Conservation (phyloP, 1,284 basidiomycete species). For the Calocybe gambosa region DNA sequence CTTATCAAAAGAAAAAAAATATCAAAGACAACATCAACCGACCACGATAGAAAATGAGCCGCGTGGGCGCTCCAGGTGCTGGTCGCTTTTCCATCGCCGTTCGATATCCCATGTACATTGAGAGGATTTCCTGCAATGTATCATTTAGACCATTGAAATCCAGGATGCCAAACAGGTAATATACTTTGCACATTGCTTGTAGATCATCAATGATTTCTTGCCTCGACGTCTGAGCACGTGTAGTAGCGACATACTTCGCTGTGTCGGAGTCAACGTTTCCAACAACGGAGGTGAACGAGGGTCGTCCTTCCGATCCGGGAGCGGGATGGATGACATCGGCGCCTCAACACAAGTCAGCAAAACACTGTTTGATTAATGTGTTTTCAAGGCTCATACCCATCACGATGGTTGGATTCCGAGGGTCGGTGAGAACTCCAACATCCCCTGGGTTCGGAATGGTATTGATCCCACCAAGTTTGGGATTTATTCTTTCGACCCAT, state of each 20-base stretch:
- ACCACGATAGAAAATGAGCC: conserved; percentile 56
- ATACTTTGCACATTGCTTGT: conserved; percentile 40
- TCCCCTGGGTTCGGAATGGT: conserved; percentile 54
- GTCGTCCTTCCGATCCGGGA: conserved; percentile 43
- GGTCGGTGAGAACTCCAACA: conserved; percentile 47
- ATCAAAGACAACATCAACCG: conserved; percentile 2
- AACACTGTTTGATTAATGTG: too few relatives aligned
- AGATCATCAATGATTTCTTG: conserved; percentile 55
- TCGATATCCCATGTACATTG: conserved; percentile 31
- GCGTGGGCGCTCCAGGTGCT: conserved; percentile 29
- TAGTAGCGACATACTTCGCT: conserved; percentile 49
- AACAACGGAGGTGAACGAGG: conserved; percentile 55
- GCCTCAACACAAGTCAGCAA: conserved; percentile 23
- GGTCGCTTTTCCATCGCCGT: conserved; percentile 26
- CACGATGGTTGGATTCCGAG: conserved; percentile 58
- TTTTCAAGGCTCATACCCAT: conserved; percentile 42
- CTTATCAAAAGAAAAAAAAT: background rate
- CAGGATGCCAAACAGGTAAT: too few relatives aligned
- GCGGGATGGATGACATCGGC: conserved; percentile 60
- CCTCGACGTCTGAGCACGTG: conserved; percentile 43
- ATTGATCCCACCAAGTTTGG: conserved; percentile 72
- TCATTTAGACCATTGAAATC: too few relatives aligned
- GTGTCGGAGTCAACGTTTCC: conserved; percentile 50
- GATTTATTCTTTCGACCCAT: conserved; percentile 23
- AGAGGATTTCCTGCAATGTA: conserved; percentile 30